Conservation (phyloP, 768 basidiomycete species). For the Collybia sordida region DNA sequence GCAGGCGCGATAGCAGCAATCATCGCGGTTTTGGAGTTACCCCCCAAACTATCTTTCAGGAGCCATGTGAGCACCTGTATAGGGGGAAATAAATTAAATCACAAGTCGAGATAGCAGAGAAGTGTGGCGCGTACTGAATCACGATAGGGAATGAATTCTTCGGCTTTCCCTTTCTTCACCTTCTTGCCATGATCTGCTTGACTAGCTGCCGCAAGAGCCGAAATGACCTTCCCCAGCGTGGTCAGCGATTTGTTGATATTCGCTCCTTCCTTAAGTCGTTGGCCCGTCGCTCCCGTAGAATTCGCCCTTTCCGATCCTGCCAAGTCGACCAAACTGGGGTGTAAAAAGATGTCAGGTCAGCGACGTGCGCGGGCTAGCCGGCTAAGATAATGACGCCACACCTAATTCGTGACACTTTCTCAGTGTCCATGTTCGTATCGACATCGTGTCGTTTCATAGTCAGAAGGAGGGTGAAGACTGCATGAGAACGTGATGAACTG, state of each 20-base stretch:
- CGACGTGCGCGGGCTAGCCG: not conserved
- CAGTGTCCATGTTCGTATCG: conserved; percentile 85
- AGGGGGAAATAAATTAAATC: not conserved
- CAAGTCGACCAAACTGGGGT: conserved; percentile 81
- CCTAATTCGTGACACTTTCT: conserved; percentile 99
- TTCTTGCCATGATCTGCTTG: conserved; percentile 67
- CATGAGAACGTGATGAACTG: conserved; percentile 95
- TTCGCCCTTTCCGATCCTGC: conserved; percentile 97
- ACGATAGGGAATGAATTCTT: conserved; percentile 95
- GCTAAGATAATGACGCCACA: conserved; percentile 28
- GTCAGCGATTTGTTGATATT: conserved; percentile 99
- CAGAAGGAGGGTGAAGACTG: conserved; percentile 93
- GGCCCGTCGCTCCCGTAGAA: conserved; percentile 96
- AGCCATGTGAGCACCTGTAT: conserved; percentile 93
- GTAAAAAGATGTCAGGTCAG: conserved; percentile 10
- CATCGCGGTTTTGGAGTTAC: conserved; percentile 98
- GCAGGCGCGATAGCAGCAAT: conserved; percentile 99
- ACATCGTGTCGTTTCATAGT: conserved; percentile 90
- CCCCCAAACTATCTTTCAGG: conserved; percentile 95
- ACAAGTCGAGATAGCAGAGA: conserved; percentile 8
- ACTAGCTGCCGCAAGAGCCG: conserved; percentile 77
- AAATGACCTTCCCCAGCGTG: conserved; percentile 97
- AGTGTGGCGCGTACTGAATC: conserved; percentile 70
- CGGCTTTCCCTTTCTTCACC: conserved; percentile 85
- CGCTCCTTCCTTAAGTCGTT: conserved; percentile 94